Evolutionary conservation across 192 early-diverging fungal species (phyloP).

Genomic region (Rhizophagus clarus): DNA sequence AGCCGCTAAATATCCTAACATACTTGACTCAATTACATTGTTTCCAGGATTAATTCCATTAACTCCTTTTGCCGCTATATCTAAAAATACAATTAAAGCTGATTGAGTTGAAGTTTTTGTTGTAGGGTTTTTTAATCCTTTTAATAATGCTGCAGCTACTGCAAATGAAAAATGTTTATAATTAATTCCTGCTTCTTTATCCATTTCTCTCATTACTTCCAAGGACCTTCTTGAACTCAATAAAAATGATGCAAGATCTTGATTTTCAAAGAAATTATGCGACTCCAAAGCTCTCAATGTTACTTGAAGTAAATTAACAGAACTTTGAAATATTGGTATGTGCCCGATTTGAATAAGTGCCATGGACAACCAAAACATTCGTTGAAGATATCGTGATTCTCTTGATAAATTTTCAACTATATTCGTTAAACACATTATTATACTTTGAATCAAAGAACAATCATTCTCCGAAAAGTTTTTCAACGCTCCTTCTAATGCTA

Average conservation of each 20-base stretch:
- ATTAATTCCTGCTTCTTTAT: conserved; percentile 73
- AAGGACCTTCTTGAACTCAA: conserved; percentile 73
- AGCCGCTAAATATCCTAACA: conserved; percentile 79
- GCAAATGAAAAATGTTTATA: conserved; percentile 92
- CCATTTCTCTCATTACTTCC: conserved; percentile 69
- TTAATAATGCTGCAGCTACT: conserved; percentile 75
- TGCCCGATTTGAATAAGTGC: conserved; percentile 86
- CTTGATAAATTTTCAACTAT: conserved; percentile 80
- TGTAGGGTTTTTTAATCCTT: conserved; percentile 75
- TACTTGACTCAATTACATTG: conserved; percentile 44
- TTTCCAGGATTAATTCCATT: conserved; percentile 38
- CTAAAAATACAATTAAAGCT: conserved; percentile 69
- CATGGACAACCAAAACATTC: conserved; percentile 90
- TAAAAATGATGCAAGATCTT: conserved; percentile 70
- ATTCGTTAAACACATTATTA: conserved; percentile 88
- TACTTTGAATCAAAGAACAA: conserved; percentile 77
- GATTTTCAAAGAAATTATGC: conserved; percentile 66
- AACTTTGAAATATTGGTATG: conserved; percentile 73
- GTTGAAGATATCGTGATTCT: conserved; percentile 80
- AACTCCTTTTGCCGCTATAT: conserved; percentile 63
- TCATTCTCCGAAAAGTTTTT: conserved; percentile 83
- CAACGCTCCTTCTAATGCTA: conserved; percentile 83
- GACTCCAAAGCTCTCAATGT: conserved; percentile 76
- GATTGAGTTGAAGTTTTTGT: conserved; percentile 75
- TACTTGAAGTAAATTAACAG: conserved; percentile 66